Evolutionary conservation across 2,329 filamentous ascomycete genomes (phyloP).

Genomic region (Leptographium galeiforme): DNA sequence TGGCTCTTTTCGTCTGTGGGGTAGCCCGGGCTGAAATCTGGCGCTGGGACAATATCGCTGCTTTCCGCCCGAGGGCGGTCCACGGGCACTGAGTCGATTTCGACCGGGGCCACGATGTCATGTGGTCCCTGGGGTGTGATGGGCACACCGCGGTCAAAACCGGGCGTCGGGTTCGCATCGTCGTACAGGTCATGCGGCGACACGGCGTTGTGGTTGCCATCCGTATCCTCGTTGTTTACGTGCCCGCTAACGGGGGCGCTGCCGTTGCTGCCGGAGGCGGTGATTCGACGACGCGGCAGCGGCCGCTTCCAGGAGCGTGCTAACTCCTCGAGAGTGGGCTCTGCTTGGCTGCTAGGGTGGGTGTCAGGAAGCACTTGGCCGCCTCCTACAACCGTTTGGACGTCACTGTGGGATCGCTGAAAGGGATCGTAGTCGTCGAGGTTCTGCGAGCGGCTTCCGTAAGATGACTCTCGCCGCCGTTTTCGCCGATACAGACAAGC

Average conservation of each 20-base stretch:
- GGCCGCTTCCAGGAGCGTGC: slow-evolving; percentile 5
- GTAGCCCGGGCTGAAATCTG: background rate
- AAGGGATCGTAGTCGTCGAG: background rate
- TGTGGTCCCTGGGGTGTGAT: slow-evolving; percentile 30
- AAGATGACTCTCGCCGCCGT: slow-evolving; percentile 9
- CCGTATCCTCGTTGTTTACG: background rate
- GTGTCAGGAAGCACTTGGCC: background rate
- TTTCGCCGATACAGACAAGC: slow-evolving; percentile 24
- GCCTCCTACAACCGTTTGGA: background rate
- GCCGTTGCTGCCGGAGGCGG: slow-evolving; percentile 3
- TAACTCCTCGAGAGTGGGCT: no score
- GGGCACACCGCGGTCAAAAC: slow-evolving; percentile 22
- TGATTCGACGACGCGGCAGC: slow-evolving; percentile 3
- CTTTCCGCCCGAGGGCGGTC: background rate
- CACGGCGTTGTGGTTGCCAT: background rate
- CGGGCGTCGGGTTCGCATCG: background rate
- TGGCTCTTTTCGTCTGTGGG: background rate
- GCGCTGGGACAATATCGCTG: background rate
- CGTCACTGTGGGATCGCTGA: background rate
- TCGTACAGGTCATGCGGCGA: no score
- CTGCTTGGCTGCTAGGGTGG: background rate
- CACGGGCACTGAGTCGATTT: slow-evolving; percentile 30
- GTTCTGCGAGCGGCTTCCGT: background rate
- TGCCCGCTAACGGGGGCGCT: background rate
- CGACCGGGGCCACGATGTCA: slow-evolving; percentile 38